Conservation (phyloP, 192 early-diverging fungal genomes). For the Chytriomyces confervae region DNA sequence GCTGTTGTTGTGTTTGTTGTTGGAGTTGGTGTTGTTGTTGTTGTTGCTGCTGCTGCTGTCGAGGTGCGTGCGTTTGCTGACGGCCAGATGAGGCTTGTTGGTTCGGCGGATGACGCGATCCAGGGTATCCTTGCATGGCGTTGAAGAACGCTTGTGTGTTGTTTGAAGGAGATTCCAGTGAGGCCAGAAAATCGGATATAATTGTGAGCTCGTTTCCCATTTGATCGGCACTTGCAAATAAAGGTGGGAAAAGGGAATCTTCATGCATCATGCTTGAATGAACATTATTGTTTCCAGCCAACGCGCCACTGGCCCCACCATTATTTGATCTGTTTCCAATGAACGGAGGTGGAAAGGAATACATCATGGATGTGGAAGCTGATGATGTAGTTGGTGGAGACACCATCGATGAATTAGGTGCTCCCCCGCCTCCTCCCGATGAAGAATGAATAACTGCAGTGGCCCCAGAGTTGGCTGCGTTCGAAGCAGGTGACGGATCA, state of each 20-base stretch:
- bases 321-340: not conserved
- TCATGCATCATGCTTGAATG: not conserved
- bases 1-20: conserved; percentile 23
- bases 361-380: not conserved
- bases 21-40: conserved; percentile 7
- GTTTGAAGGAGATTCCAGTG: conserved; percentile 29
- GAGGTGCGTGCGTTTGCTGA: not conserved
- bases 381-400: not conserved
- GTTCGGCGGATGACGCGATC: conserved; percentile 14
- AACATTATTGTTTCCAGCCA: not conserved
- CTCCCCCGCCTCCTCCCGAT: no score
- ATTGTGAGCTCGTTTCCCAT: conserved; percentile 85
- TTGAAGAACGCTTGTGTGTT: not conserved
- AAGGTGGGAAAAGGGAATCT: conserved; percentile 58
- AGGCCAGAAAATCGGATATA: conserved; percentile 61
- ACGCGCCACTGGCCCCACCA: conserved; percentile 14
- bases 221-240: conserved; percentile 74
- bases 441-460: no score
- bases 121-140: not conserved
- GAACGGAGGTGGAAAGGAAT: conserved; percentile 31
- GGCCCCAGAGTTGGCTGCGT: no score
- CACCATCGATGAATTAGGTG: no score
- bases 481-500: not conserved
- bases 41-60: conserved; percentile 34
- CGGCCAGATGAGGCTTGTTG: not conserved